phyloP scores from a whole-genome alignment of 805 yeast species.

The Pichia thaimueangensis region DNA sequence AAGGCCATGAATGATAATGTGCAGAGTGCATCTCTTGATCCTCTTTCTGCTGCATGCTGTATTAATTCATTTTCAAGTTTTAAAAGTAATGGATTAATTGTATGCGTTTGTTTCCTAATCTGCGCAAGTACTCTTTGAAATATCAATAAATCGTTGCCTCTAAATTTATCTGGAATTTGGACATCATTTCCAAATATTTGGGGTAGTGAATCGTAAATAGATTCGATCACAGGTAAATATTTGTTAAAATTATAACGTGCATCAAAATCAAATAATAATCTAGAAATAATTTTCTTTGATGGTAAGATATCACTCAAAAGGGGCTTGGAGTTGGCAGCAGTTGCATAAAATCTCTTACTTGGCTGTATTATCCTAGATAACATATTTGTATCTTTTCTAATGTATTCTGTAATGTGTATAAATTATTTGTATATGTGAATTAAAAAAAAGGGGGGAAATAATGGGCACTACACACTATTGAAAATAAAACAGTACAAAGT shows the following conservation, averaged over 20 bases:
- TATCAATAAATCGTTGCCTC: slow-evolving; percentile 54
- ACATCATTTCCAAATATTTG: slow-evolving; percentile 19
- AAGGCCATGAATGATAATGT: slow-evolving; percentile 64
- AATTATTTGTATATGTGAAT: too few relatives aligned
- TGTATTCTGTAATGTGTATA: too few relatives aligned
- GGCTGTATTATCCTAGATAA: not conserved
- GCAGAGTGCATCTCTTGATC: slow-evolving; percentile 75
- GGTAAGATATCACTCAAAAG: slow-evolving; percentile 48
- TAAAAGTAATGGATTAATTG: slow-evolving; percentile 49
- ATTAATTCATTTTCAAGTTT: slow-evolving; percentile 64
- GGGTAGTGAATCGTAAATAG: slow-evolving; percentile 37
- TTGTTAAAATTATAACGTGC: slow-evolving; percentile 48
- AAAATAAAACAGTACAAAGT: too few relatives aligned
- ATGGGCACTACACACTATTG: too few relatives aligned
- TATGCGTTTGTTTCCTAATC: slow-evolving; percentile 53
- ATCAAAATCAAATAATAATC: slow-evolving; percentile 61
- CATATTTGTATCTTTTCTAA: too few relatives aligned
- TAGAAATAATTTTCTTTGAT: slow-evolving; percentile 46
- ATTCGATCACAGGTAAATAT: slow-evolving; percentile 46
- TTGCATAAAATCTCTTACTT: slow-evolving; percentile 6
- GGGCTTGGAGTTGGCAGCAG: slow-evolving; percentile 25
- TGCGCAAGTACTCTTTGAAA: slow-evolving; percentile 63
- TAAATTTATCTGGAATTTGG: slow-evolving; percentile 29
- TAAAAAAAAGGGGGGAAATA: too few relatives aligned
- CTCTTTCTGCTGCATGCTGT: slow-evolving; percentile 80